These are phyloP conservation scores for Zizania latifolia DNA, from an alignment of 176 grass and related monocot species.

Conservation along the genomic window DNA sequence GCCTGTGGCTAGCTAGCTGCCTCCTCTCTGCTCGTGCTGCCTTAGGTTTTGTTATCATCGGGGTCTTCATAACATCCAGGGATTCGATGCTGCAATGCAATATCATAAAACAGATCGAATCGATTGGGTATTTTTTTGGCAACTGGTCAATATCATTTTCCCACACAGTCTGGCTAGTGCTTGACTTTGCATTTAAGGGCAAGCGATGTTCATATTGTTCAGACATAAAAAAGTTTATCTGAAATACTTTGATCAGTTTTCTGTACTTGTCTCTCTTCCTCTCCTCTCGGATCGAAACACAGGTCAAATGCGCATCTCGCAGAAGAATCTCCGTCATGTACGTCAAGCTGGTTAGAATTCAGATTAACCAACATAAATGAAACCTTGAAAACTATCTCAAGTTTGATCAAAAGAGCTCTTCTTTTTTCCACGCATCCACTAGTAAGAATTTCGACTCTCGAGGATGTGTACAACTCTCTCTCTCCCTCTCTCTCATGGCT, in stretches of 20 bases:
- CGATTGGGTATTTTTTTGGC: not conserved
- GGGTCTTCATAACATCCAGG: not conserved
- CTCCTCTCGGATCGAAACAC: not conserved
- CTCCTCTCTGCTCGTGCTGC: not conserved
- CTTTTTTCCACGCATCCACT: no score
- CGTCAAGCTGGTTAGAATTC: no score
- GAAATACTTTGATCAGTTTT: no score
- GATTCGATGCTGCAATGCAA: not conserved
- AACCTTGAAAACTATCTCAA: not conserved
- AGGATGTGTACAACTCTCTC: not conserved
- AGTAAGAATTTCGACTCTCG: no score
- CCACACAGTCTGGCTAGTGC: not conserved
- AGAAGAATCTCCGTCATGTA: not conserved
- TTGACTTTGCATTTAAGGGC: not conserved
- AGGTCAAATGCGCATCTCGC: not conserved
- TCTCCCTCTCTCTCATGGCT: not conserved
- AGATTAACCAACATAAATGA: not conserved
- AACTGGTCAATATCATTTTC: not conserved
- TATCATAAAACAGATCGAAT: not conserved
- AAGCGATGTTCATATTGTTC: not conserved
- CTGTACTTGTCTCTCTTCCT: no score
- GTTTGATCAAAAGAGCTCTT: not conserved
- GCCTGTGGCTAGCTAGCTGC: not conserved
- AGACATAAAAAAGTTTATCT: no score
- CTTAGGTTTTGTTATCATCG: constrained; percentile 25